phyloP scores from a whole-genome alignment of 352 stramenopile genomes.

The Phytophthora tubulina region DNA sequence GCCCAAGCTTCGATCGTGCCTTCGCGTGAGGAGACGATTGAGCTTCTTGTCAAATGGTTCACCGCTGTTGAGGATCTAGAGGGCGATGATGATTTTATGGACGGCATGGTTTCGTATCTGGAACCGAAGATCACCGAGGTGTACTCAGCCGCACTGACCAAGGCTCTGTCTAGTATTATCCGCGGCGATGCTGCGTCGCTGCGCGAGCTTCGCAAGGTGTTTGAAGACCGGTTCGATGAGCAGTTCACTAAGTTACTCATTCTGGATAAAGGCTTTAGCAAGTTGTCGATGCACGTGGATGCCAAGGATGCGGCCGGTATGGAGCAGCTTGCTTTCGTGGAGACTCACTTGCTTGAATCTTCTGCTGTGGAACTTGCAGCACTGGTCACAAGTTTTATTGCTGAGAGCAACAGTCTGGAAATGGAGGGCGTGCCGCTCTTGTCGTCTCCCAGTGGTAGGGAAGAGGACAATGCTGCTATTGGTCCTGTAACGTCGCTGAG shows the following conservation, averaged over 20 bases:
- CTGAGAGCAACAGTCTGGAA: slow-evolving; percentile 67
- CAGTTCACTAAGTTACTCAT: slow-evolving; percentile 55
- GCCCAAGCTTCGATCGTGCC: slow-evolving; percentile 56
- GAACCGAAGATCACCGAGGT: slow-evolving; percentile 53
- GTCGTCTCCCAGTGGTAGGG: slow-evolving; percentile 18
- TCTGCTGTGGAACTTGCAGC: slow-evolving; percentile 60
- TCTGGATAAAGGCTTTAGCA: slow-evolving; percentile 77
- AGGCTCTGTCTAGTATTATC: slow-evolving; percentile 70
- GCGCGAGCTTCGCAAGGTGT: slow-evolving; percentile 73
- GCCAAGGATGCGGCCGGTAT: slow-evolving; percentile 48
- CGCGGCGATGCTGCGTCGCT: slow-evolving; percentile 79
- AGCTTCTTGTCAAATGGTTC: slow-evolving; percentile 63
- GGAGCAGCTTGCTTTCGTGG: slow-evolving; percentile 61
- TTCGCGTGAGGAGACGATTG: slow-evolving; percentile 48
- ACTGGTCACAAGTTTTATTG: slow-evolving; percentile 74
- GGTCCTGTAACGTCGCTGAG: slow-evolving; percentile 49
- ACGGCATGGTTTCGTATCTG: slow-evolving; percentile 57
- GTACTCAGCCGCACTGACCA: slow-evolving; percentile 59
- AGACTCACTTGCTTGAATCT: slow-evolving; percentile 65
- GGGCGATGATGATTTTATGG: slow-evolving; percentile 78
- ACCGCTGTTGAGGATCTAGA: slow-evolving; percentile 54
- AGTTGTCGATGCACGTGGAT: slow-evolving; percentile 71
- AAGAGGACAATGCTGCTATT: slow-evolving; percentile 1
- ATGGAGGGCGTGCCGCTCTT: slow-evolving; percentile 62
- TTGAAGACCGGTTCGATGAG: slow-evolving; percentile 85